Percentiles rank a stretch among this genome's conserved stretches.
phyloP scores from a whole-genome alignment of 2,329 filamentous ascomycete genomes.

The Onygenales sp. region DNA sequence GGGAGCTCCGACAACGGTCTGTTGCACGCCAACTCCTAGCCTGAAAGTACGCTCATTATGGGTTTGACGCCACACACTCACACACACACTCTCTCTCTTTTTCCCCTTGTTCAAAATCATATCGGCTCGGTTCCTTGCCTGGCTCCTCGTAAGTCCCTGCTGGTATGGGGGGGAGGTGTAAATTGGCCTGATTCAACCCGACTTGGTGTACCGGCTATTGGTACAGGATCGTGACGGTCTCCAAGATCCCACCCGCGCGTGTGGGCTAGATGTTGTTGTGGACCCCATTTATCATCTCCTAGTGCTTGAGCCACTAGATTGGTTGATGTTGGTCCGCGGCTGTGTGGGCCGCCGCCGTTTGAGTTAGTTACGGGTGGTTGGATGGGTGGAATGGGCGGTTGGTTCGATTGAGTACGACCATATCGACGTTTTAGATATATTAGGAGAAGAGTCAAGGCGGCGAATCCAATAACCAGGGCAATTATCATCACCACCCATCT shows the following conservation, averaged over 20 bases:
- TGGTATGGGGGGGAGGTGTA: neutral
- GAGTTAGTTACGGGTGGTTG: neutral
- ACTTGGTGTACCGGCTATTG: neutral
- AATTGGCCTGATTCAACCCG: neutral
- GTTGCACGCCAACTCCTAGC: too few species aligned
- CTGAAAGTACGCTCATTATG: too few species aligned
- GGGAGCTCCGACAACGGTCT: too few species aligned
- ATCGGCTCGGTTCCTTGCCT: neutral
- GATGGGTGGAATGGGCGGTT: neutral
- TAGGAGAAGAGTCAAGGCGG: constrained; percentile 56
- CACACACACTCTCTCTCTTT: too few species aligned
- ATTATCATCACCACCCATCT: constrained; percentile 77
- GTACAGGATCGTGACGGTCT: too few species aligned
- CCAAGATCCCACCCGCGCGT: neutral
- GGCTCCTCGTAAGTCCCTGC: neutral
- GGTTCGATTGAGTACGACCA: constrained; percentile 44
- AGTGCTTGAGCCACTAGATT: neutral
- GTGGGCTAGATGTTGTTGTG: neutral
- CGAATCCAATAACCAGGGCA: constrained; percentile 60
- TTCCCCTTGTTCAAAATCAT: neutral
- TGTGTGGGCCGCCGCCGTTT: too few species aligned
- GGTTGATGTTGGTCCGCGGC: neutral
- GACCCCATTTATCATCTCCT: constrained; percentile 1
- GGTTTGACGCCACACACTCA: too few species aligned
- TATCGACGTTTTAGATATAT: constrained; percentile 66